Percentiles rank a stretch among this genome's conserved stretches.
Conservation (phyloP, 495 filamentous ascomycete genomes). For the Viridothelium virens region DNA sequence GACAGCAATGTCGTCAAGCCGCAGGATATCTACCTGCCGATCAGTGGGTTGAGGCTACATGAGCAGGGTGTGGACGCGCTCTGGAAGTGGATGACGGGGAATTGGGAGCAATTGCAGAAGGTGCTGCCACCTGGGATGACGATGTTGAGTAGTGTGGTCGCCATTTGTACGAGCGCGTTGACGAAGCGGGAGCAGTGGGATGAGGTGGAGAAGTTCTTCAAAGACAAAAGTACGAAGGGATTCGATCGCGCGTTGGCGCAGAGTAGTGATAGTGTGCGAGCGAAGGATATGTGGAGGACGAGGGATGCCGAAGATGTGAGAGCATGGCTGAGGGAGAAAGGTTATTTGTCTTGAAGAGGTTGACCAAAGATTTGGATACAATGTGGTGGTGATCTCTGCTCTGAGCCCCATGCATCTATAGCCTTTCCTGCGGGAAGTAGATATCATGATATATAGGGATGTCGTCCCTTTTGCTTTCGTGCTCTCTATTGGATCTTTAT, state of each 20-base stretch:
- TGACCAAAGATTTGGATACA: neutral
- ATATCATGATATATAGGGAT: too few relatives aligned
- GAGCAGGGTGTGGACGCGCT: slow-evolving; percentile 69
- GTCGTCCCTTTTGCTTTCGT: too few relatives aligned
- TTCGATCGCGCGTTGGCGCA: slow-evolving; percentile 54
- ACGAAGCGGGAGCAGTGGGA: slow-evolving; percentile 64
- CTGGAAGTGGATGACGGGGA: slow-evolving; percentile 74
- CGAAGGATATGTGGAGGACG: slow-evolving; percentile 55
- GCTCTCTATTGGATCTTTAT: too few relatives aligned
- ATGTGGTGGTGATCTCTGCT: too few relatives aligned
- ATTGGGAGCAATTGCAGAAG: slow-evolving; percentile 75
- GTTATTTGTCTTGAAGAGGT: slow-evolving; percentile 36
- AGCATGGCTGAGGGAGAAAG: slow-evolving; percentile 52
- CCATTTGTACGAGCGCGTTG: slow-evolving; percentile 76
- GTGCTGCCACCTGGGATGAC: slow-evolving; percentile 71
- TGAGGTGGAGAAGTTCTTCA: slow-evolving; percentile 74
- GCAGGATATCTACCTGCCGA: slow-evolving; percentile 89
- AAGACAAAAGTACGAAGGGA: slow-evolving; percentile 66
- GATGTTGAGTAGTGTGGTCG: slow-evolving; percentile 80
- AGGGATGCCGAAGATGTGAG: slow-evolving; percentile 55
- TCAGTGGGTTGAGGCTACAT: slow-evolving; percentile 70
- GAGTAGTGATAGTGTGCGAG: slow-evolving; percentile 52
- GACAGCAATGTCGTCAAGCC: slow-evolving; percentile 75
- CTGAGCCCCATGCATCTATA: too few relatives aligned
- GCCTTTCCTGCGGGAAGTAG: too few relatives aligned